Conservation (phyloP, 306 rosid species). For the Vigna mungo region DNA sequence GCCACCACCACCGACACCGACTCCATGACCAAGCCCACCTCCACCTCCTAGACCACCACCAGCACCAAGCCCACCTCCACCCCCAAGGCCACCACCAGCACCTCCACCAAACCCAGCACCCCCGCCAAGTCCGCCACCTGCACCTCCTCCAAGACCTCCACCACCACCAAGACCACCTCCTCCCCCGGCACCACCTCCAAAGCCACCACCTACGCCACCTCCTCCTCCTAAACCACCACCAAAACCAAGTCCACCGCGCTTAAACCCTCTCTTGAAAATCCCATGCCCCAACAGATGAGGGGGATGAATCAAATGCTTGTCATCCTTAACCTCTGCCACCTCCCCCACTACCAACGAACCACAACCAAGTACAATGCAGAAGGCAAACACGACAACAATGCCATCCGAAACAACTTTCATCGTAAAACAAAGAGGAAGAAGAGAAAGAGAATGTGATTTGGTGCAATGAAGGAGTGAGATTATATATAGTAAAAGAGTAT, state of each 20-base stretch:
- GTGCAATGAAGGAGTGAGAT: not conserved
- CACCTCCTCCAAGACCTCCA: constrained; percentile 25
- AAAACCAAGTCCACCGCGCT: constrained; percentile 37
- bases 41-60: constrained; percentile 49
- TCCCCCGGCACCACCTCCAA: constrained; percentile 33
- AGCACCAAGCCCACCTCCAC: constrained; percentile 42
- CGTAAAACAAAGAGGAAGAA: not conserved
- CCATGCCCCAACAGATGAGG: constrained; percentile 38
- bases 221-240: constrained; percentile 41
- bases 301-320: constrained; percentile 54
- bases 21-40: constrained; percentile 31
- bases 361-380: constrained; percentile 32
- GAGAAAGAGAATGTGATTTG: not conserved
- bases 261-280: constrained; percentile 37
- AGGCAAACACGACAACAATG: constrained; percentile 2
- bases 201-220: constrained; percentile 35
- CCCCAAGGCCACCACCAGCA: constrained; percentile 19
- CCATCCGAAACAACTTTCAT: constrained; percentile 27
- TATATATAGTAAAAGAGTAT: constrained; percentile 8
- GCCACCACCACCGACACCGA: constrained; percentile 12
- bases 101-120: constrained; percentile 36
- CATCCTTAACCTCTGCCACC: constrained; percentile 32
- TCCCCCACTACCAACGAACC: constrained; percentile 26
- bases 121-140: constrained; percentile 8
- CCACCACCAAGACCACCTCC: constrained; percentile 34